These are phyloP conservation scores for Yamadazyma aaseri DNA, from an alignment of 1,139 yeast genomes.

Conservation along the genomic window DNA sequence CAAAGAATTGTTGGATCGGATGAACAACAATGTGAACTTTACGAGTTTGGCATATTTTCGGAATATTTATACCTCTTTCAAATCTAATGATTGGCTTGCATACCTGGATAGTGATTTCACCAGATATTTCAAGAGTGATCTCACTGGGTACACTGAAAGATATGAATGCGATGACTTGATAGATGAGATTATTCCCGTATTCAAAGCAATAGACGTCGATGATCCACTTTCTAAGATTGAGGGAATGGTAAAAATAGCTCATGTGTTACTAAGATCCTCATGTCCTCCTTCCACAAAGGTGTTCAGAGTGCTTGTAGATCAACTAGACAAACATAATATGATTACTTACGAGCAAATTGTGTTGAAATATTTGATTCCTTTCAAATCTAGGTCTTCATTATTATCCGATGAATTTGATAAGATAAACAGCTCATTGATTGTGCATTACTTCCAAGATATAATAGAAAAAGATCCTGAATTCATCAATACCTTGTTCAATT, in stretches of 20 bases:
- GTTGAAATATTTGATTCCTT: constrained; percentile 9
- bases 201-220: not conserved
- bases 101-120: constrained; percentile 22
- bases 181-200: constrained; percentile 1
- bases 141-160: constrained; percentile 6
- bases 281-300: constrained; percentile 11
- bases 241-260: constrained; percentile 4
- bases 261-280: constrained; percentile 2
- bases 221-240: constrained; percentile 3
- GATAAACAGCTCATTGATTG: constrained; percentile 4
- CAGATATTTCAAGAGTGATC: constrained; percentile 7
- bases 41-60: constrained; percentile 18
- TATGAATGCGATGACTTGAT: constrained; percentile 4
- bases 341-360: constrained; percentile 10
- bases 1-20: constrained; percentile 13
- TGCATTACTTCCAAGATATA: constrained; percentile 9
- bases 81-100: constrained; percentile 34
- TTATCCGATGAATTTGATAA: constrained; percentile 4
- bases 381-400: constrained; percentile 6
- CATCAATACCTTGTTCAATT: constrained; percentile 25
- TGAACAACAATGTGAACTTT: constrained; percentile 18
- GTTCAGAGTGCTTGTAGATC: constrained; percentile 9
- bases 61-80: constrained; percentile 23
- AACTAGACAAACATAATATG: constrained; percentile 5
- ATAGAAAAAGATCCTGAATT: constrained; percentile 26